Evolutionary conservation across 371 early-diverging fungal genomes (phyloP).

Genomic region (Cokeromyces recurvatus): DNA sequence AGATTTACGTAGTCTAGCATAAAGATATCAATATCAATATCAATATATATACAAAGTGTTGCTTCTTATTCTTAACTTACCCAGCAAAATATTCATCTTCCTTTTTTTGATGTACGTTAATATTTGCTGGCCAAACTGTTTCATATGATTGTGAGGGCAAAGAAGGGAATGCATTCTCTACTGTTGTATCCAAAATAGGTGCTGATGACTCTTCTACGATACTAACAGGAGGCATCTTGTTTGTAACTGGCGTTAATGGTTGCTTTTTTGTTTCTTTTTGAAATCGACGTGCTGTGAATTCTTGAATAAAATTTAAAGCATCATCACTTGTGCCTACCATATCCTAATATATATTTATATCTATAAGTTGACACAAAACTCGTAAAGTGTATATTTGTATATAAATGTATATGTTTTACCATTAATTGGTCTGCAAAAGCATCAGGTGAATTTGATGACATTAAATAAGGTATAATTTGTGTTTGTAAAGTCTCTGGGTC

Average conservation of each 20-base stretch:
- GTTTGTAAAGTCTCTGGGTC: slow-evolving; percentile 37
- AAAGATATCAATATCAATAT: too few relatives aligned
- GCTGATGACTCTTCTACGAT: background rate
- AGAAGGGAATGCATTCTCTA: slow-evolving; percentile 18
- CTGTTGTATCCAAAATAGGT: background rate
- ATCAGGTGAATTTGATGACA: slow-evolving; percentile 25
- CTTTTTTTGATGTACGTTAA: slow-evolving; percentile 42
- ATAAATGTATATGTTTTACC: too few relatives aligned
- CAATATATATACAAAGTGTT: too few relatives aligned
- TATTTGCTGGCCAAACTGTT: slow-evolving; percentile 36
- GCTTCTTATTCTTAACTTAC: too few relatives aligned
- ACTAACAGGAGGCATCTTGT: background rate
- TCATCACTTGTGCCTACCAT: slow-evolving; percentile 34
- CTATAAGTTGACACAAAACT: background rate
- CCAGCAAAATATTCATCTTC: slow-evolving; percentile 46
- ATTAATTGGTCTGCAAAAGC: slow-evolving; percentile 34
- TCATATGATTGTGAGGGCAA: slow-evolving; percentile 19
- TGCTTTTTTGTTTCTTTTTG: background rate
- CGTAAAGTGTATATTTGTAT: too few relatives aligned
- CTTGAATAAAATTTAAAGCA: slow-evolving; percentile 27
- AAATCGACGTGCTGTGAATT: slow-evolving; percentile 32
- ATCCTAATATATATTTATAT: slow-evolving; percentile 16
- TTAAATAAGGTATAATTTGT: slow-evolving; percentile 38
- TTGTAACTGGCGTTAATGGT: too few relatives aligned
- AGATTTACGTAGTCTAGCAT: slow-evolving; percentile 14